Evolutionary conservation across 2,329 filamentous ascomycete species (phyloP).

Genomic region (Fusarium bactridioides): DNA sequence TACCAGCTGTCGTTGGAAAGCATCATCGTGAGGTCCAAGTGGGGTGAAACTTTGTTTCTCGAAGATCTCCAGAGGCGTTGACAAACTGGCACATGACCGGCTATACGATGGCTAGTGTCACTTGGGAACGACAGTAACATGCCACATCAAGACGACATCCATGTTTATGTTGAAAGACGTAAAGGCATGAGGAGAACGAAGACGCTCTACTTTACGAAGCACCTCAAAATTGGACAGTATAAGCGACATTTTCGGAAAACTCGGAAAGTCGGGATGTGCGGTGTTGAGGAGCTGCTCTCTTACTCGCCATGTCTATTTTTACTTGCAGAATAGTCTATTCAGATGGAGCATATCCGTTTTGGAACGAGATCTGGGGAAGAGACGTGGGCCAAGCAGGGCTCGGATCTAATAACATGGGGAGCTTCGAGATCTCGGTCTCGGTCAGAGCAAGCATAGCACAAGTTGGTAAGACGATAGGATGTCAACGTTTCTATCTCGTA

Average conservation of each 20-base stretch:
- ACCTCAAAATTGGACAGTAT: background rate
- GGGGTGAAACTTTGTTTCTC: background rate
- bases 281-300: background rate
- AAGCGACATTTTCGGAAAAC: background rate
- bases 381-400: background rate
- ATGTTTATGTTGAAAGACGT: background rate
- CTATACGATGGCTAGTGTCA: background rate
- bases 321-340: background rate
- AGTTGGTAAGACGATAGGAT: background rate
- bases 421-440: background rate
- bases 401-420: background rate
- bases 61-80: background rate
- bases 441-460: background rate
- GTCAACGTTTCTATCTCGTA: constrained; percentile 1
- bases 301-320: background rate
- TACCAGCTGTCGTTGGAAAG: background rate
- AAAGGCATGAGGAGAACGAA: background rate
- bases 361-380: constrained; percentile 2
- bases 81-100: background rate
- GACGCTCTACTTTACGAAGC: background rate
- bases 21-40: background rate
- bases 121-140: background rate
- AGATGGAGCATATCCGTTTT: background rate
- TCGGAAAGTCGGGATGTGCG: background rate
- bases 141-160: background rate